These are phyloP conservation scores for Diaporthe caulivora DNA, from an alignment of 2,329 filamentous ascomycete species.

Conservation along the genomic window DNA sequence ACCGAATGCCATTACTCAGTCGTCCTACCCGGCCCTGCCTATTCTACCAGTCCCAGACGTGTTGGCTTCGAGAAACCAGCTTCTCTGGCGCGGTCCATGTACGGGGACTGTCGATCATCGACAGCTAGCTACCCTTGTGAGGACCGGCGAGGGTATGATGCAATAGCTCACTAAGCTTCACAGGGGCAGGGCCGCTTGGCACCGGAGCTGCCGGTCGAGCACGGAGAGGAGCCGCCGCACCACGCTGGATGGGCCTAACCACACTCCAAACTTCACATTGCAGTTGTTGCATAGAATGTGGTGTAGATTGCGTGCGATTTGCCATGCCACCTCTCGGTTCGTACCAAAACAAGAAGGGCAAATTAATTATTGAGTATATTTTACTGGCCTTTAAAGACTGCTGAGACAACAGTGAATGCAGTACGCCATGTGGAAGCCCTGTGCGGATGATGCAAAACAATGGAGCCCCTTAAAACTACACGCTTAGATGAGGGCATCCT, in stretches of 20 bases:
- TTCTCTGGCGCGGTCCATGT: neutral
- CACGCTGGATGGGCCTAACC: slow-evolving; percentile 4
- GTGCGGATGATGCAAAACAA: too few relatives aligned
- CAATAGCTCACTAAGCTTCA: slow-evolving; percentile 21
- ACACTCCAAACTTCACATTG: too few relatives aligned
- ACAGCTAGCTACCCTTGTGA: slow-evolving; percentile 17
- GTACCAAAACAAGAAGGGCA: too few relatives aligned
- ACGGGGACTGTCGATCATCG: neutral
- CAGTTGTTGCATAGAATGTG: too few relatives aligned
- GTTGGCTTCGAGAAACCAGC: neutral
- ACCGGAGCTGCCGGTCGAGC: slow-evolving; percentile 11
- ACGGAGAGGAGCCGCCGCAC: neutral
- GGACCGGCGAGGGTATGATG: slow-evolving; percentile 9
- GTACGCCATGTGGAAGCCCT: too few relatives aligned
- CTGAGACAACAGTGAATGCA: too few relatives aligned
- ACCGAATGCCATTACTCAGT: slow-evolving; percentile 29
- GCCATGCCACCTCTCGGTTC: too few relatives aligned
- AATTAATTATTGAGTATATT: too few relatives aligned
- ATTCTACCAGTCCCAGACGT: neutral
- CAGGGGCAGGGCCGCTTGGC: slow-evolving; percentile 20
- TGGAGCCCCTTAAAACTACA: too few relatives aligned
- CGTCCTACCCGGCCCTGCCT: neutral
- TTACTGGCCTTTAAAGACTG: too few relatives aligned
- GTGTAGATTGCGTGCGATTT: too few relatives aligned
- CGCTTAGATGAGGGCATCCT: neutral